A percentile compares a stretch with the other conserved stretches of the same genome.
These are phyloP conservation scores for Ascocoryne sarcoides DNA, from an alignment of 2,329 filamentous ascomycete species.

Conservation along the genomic window DNA sequence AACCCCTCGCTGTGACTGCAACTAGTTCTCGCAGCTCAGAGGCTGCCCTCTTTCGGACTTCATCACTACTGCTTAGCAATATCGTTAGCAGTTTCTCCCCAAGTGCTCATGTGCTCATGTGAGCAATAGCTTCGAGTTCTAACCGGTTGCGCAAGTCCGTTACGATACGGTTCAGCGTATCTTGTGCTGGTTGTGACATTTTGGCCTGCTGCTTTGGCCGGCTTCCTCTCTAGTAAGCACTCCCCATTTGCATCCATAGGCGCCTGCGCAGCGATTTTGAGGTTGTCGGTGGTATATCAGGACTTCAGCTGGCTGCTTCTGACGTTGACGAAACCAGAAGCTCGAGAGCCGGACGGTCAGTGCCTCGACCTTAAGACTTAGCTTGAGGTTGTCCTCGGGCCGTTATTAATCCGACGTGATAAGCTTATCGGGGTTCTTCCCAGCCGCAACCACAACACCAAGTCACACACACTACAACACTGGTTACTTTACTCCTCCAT, in stretches of 20 bases:
- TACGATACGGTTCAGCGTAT: constrained; percentile 25
- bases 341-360: no score
- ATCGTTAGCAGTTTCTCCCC: constrained; percentile 7
- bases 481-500: no score
- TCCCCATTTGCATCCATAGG: constrained; percentile 22
- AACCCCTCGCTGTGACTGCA: constrained; percentile 28
- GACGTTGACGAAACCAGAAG: no score
- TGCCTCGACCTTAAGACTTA: no score
- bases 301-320: no score
- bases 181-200: constrained; percentile 27
- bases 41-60: constrained; percentile 27
- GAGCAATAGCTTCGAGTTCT: constrained; percentile 2
- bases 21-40: constrained; percentile 28
- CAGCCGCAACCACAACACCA: not conserved
- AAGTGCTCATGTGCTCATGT: no score
- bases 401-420: no score
- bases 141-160: constrained; percentile 26
- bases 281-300: no score
- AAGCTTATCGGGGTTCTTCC: not conserved
- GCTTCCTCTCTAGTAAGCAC: constrained; percentile 14
- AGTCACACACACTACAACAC: not conserved
- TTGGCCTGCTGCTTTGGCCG: constrained; percentile 12
- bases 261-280: constrained; percentile 8
- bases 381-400: no score
- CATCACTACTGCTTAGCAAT: constrained; percentile 24